Evolutionary conservation across 331 rosid genomes (phyloP).

Genomic region (Saraca asoca): DNA sequence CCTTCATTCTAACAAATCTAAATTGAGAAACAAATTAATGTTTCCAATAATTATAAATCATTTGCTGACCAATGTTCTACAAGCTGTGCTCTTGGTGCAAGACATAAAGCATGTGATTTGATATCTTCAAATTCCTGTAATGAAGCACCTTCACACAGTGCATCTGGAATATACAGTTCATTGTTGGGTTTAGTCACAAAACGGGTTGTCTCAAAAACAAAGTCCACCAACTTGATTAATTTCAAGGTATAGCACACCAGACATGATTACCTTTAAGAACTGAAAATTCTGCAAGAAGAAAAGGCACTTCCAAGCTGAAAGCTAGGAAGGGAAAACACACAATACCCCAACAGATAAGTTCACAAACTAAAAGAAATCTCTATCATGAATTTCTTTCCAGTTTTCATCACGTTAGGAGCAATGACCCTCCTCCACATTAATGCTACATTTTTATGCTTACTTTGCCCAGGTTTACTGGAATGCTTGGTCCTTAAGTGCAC

Average conservation of each 20-base stretch:
- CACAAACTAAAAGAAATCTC: background rate
- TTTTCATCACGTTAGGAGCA: background rate
- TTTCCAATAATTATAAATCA: background rate
- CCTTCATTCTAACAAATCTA: background rate
- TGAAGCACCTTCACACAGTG: background rate
- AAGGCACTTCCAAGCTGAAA: background rate
- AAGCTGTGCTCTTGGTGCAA: no score
- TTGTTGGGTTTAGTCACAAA: background rate
- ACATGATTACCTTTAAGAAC: background rate
- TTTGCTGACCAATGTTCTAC: background rate
- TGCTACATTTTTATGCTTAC: background rate
- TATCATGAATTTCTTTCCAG: background rate
- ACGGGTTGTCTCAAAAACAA: background rate
- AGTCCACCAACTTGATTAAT: background rate
- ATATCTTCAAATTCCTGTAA: background rate
- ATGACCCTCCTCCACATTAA: background rate
- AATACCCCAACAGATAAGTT: background rate
- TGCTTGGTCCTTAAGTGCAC: background rate
- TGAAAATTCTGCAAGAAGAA: background rate
- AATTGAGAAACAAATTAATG: background rate
- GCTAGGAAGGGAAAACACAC: background rate
- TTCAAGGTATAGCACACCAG: background rate
- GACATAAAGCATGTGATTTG: background rate
- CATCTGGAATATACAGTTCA: background rate
- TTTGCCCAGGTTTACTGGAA: background rate